These are phyloP conservation scores for Hemisphaericaspora lyxosophila DNA, from an alignment of 1,139 yeast species.

Conservation along the genomic window DNA sequence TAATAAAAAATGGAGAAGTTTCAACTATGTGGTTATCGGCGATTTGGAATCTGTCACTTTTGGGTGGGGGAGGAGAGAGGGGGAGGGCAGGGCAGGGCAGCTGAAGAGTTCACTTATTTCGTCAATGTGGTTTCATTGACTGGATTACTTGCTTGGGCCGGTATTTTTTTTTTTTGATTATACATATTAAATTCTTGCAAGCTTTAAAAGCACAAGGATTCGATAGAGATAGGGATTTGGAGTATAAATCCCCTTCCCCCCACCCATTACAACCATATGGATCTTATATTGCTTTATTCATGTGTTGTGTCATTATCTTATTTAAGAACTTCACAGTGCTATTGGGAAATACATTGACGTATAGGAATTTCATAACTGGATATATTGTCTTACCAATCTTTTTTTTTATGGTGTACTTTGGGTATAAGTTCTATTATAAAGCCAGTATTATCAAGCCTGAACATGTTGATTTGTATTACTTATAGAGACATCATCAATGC, in stretches of 20 bases:
- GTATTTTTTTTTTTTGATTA: constrained; percentile 57
- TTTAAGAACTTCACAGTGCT: constrained; percentile 76
- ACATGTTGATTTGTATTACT: constrained; percentile 65
- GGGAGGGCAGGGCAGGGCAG: no score
- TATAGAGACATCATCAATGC: constrained; percentile 66
- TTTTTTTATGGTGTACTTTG: constrained; percentile 49
- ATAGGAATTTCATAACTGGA: constrained; percentile 66
- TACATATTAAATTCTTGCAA: constrained; percentile 61
- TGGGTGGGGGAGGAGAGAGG: no score
- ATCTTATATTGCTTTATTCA: constrained; percentile 54
- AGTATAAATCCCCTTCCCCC: constrained; percentile 64
- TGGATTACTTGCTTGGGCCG: constrained; percentile 71
- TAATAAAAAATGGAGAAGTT: neutral
- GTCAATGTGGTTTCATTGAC: constrained; percentile 73
- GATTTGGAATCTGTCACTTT: no score
- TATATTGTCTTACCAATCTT: constrained; percentile 76
- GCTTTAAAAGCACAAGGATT: constrained; percentile 68
- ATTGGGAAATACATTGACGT: constrained; percentile 49
- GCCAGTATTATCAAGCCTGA: constrained; percentile 51
- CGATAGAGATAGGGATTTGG: constrained; percentile 37
- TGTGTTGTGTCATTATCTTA: constrained; percentile 56
- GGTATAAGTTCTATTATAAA: constrained; percentile 57
- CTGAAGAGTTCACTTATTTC: constrained; percentile 59
- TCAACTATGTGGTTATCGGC: neutral
- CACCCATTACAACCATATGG: constrained; percentile 71